phyloP scores from a whole-genome alignment of 257 asterid genomes.

The Solanum tarijense region DNA sequence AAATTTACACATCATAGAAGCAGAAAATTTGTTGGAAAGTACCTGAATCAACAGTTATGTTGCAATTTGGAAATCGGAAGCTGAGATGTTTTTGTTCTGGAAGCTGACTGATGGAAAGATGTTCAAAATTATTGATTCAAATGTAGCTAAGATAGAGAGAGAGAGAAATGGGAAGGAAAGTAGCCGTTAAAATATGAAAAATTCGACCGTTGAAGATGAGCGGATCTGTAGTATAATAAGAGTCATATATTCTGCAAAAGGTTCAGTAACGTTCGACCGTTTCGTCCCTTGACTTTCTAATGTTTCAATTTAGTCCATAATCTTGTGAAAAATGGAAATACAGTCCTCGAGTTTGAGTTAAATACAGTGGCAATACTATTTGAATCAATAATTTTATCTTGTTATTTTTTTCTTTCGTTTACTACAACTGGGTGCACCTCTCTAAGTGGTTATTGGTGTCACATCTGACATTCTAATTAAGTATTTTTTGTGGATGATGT shows the following conservation, averaged over 20 bases:
- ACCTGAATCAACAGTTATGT: neutral
- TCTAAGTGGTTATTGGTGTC: neutral
- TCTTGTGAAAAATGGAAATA: neutral
- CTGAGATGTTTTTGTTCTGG: neutral
- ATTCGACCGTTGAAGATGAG: conserved; percentile 31
- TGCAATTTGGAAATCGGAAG: neutral
- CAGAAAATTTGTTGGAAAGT: neutral
- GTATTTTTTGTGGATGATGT: neutral
- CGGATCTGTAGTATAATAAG: conserved; percentile 2
- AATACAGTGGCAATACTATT: neutral
- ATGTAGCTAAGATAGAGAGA: neutral
- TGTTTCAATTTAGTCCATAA: neutral
- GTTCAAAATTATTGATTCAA: neutral
- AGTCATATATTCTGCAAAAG: neutral
- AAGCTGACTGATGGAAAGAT: neutral
- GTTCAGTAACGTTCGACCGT: neutral
- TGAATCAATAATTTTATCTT: neutral
- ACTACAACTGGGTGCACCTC: too few relatives aligned
- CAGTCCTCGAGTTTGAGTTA: neutral
- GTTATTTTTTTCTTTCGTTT: neutral
- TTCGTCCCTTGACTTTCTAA: neutral
- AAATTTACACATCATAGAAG: neutral
- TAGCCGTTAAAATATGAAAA: conserved; percentile 11
- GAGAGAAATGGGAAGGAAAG: neutral
- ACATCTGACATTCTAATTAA: neutral